Evolutionary conservation across 2,329 filamentous ascomycete species (phyloP).

Genomic region (Orbilia quercus): DNA sequence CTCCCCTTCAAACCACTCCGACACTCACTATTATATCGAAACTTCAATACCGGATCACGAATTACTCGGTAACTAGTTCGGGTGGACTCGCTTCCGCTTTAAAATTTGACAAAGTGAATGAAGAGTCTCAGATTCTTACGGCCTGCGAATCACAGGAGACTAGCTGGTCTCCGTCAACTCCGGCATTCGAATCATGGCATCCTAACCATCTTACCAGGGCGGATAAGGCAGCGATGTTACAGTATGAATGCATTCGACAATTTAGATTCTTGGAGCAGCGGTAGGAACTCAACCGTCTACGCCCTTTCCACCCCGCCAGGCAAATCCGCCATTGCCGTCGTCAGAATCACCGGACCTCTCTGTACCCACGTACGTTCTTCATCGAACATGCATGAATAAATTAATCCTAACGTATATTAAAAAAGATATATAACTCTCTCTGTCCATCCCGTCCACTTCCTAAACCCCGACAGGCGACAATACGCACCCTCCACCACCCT

Average conservation of each 20-base stretch:
- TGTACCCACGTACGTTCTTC: constrained; percentile 71
- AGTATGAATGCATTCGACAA: not conserved
- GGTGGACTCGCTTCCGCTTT: too few relatives aligned
- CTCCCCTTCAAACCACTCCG: not conserved
- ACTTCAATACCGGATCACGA: not conserved
- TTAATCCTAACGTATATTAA: constrained; percentile 6
- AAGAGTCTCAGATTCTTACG: constrained; percentile 4
- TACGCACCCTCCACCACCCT: constrained; percentile 79
- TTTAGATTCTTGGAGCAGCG: constrained; percentile 62
- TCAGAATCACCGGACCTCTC: constrained; percentile 83
- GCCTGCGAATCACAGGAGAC: constrained; percentile 2
- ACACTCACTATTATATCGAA: constrained; percentile 4
- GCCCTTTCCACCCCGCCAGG: constrained; percentile 88
- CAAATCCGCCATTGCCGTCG: constrained; percentile 87
- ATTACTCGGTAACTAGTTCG: not conserved
- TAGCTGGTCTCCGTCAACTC: constrained; percentile 4
- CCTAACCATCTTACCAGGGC: not conserved
- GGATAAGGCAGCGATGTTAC: not conserved
- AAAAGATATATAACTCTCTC: constrained; percentile 73
- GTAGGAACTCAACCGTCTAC: constrained; percentile 75
- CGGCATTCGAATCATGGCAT: constrained; percentile 10
- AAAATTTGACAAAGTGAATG: constrained; percentile 6
- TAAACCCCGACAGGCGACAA: constrained; percentile 73
- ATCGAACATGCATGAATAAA: constrained; percentile 18
- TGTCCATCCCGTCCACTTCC: constrained; percentile 70